Evolutionary conservation across 805 yeast species (phyloP).

Genomic region (Candida dajiaensis): DNA sequence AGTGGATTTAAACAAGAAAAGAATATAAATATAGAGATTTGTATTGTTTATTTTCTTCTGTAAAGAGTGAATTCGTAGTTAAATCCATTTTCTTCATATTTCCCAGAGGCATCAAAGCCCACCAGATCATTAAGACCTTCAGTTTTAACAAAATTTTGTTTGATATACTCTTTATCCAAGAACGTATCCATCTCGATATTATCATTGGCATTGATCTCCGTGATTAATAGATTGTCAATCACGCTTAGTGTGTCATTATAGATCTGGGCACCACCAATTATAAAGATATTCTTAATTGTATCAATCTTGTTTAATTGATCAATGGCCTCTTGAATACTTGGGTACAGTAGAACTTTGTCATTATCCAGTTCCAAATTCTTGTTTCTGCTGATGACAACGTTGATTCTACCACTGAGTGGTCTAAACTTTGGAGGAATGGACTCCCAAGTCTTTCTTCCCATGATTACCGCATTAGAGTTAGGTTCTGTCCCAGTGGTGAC

Average conservation of each 20-base stretch:
- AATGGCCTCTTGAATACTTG: constrained; percentile 41
- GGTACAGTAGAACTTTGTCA: constrained; percentile 28
- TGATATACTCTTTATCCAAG: constrained; percentile 35
- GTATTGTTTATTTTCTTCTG: constrained; percentile 27
- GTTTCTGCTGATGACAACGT: constrained; percentile 65
- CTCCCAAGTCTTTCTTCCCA: constrained; percentile 97
- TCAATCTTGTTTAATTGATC: constrained; percentile 21
- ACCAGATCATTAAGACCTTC: constrained; percentile 34
- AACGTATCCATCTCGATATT: constrained; percentile 62
- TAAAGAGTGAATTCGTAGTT: constrained; percentile 59
- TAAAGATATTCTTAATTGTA: constrained; percentile 54
- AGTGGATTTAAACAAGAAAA: no score
- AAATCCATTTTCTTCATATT: constrained; percentile 42
- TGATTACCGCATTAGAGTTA: constrained; percentile 68
- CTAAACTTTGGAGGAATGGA: constrained; percentile 81
- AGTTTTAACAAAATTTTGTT: constrained; percentile 32
- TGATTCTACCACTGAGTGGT: constrained; percentile 72
- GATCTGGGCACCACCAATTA: constrained; percentile 92
- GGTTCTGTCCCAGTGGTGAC: constrained; percentile 49
- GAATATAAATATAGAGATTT: no score
- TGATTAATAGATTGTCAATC: constrained; percentile 56
- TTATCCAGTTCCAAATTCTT: constrained; percentile 14
- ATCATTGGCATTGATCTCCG: constrained; percentile 49
- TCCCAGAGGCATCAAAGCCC: constrained; percentile 25
- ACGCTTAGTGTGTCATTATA: constrained; percentile 48